phyloP scores from a whole-genome alignment of 2,329 filamentous ascomycete species.

The Amylocarpus encephaloides region DNA sequence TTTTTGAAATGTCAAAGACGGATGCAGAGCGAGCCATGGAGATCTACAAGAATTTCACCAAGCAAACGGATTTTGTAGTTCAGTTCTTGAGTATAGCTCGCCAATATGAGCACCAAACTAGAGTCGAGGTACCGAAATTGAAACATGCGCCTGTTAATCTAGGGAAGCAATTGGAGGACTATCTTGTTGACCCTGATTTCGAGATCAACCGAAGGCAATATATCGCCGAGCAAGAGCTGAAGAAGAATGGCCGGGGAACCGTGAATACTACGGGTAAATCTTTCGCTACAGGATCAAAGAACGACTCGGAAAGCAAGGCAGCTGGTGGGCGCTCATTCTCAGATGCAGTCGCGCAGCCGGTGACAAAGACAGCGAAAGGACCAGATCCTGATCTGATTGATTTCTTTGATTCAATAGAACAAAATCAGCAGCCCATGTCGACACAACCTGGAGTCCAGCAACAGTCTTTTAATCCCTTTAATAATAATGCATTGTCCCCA shows the following conservation, averaged over 20 bases:
- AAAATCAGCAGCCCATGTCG: conserved; percentile 70
- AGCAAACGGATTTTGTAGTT: conserved; percentile 88
- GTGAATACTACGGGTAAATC: conserved; percentile 36
- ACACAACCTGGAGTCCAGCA: conserved; percentile 37
- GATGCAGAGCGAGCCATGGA: conserved; percentile 88
- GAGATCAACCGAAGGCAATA: conserved; percentile 91
- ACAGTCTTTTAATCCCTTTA: conserved; percentile 26
- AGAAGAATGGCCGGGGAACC: conserved; percentile 34
- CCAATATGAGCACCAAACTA: conserved; percentile 85
- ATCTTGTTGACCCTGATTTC: conserved; percentile 90
- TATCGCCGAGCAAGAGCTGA: conserved; percentile 75
- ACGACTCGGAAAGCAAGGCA: conserved; percentile 26
- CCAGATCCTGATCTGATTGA: conserved; percentile 78
- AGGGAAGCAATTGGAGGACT: conserved; percentile 84
- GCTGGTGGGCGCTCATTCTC: conserved; percentile 26
- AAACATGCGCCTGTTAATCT: conserved; percentile 95
- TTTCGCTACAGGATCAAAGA: conserved; percentile 36
- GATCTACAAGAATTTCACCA: conserved; percentile 88
- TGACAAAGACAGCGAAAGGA: conserved; percentile 49
- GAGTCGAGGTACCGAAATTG: conserved; percentile 90
- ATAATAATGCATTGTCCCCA: conserved; percentile 22
- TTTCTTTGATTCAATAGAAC: conserved; percentile 90
- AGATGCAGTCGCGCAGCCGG: conserved; percentile 30
- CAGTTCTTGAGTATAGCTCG: conserved; percentile 81
- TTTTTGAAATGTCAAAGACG: conserved; percentile 94